A percentile compares a stretch with the other conserved stretches of the same genome.
Evolutionary conservation across 495 filamentous ascomycete species (phyloP).

Genomic region (Choiromyces venosus): DNA sequence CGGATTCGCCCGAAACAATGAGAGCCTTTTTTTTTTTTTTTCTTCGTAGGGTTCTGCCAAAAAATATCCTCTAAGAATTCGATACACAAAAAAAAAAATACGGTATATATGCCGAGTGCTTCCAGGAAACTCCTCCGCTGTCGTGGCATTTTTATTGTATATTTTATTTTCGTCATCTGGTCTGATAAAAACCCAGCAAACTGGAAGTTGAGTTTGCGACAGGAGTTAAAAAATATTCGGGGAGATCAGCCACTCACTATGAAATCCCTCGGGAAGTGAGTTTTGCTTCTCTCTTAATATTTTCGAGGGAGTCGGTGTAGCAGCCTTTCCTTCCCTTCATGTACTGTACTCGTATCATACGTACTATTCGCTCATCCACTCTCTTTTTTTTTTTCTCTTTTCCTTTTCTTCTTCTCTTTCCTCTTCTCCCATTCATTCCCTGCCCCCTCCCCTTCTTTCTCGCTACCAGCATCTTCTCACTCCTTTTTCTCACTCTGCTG

Average conservation of each 20-base stretch:
- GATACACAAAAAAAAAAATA: background rate
- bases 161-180: background rate
- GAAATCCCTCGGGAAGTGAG: background rate
- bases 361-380: background rate
- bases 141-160: background rate
- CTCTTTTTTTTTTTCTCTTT: constrained; percentile 10
- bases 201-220: background rate
- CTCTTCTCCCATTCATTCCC: background rate
- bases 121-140: background rate
- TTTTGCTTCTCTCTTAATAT: background rate
- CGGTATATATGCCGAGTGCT: background rate
- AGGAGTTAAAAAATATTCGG: background rate
- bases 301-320: background rate
- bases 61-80: background rate
- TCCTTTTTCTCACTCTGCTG: background rate
- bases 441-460: background rate
- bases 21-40: background rate
- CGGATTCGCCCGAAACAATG: background rate
- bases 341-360: background rate
- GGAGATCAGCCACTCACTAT: constrained; percentile 1
- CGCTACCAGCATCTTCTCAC: background rate
- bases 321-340: background rate
- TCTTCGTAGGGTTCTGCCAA: background rate
- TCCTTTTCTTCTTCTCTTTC: background rate
- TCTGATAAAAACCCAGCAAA: background rate